Conservation (phyloP, 2,329 filamentous ascomycete genomes). For the Botryotinia convoluta region DNA sequence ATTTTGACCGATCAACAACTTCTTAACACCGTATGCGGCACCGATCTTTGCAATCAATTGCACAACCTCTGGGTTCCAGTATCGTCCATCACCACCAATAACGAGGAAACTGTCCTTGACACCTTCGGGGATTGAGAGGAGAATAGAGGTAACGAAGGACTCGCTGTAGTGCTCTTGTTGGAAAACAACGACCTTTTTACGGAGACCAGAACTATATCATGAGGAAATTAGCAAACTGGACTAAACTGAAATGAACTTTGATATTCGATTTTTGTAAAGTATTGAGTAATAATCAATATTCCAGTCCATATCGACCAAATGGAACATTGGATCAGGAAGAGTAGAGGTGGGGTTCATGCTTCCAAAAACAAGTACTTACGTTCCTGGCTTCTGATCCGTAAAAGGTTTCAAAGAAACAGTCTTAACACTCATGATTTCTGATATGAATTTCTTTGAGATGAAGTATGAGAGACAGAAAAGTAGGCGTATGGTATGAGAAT, state of each 20-base stretch:
- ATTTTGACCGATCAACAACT: constrained; percentile 92
- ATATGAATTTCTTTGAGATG: neutral
- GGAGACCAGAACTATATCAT: constrained; percentile 78
- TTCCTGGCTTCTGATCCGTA: constrained; percentile 97
- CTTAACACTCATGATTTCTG: constrained; percentile 65
- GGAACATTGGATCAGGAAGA: neutral
- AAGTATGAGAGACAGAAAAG: neutral
- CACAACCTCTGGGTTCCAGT: constrained; percentile 94
- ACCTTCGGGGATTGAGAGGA: constrained; percentile 94
- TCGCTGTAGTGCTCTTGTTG: constrained; percentile 95
- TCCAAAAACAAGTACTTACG: constrained; percentile 62
- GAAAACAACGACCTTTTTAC: constrained; percentile 98
- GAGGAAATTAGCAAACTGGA: constrained; percentile 18
- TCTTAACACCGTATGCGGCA: constrained; percentile 97
- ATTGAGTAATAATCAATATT: neutral
- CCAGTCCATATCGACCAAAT: neutral
- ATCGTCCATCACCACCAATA: constrained; percentile 95
- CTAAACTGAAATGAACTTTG: neutral
- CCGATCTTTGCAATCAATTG: constrained; percentile 97
- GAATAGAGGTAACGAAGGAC: constrained; percentile 88
- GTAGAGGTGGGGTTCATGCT: constrained; percentile 19
- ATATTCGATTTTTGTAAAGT: no score
- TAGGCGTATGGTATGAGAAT: neutral
- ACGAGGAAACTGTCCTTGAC: constrained; percentile 80
- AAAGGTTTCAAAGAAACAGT: constrained; percentile 83